phyloP scores from a whole-genome alignment of 2,329 filamentous ascomycete species.

The Colletotrichum abscissum region DNA sequence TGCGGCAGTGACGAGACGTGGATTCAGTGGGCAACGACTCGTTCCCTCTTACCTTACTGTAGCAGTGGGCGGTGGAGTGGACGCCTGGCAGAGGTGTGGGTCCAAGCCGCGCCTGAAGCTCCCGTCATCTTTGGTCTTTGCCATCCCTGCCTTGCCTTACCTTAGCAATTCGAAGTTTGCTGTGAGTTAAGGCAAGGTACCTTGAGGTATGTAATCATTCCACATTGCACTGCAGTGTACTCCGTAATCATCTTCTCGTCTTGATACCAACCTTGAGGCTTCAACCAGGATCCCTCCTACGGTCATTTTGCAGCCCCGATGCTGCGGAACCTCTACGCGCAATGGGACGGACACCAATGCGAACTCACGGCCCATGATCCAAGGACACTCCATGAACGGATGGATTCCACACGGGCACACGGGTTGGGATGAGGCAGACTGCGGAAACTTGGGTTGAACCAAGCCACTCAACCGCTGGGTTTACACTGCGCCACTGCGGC shows the following conservation, averaged over 20 bases:
- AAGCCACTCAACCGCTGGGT: constrained; percentile 31
- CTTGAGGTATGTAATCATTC: neutral
- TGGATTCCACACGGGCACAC: neutral
- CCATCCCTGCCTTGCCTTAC: neutral
- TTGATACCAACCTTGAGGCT: neutral
- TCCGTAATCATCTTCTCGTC: too few species aligned
- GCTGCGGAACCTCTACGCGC: neutral
- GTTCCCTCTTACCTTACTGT: constrained; percentile 12
- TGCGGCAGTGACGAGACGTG: constrained; percentile 36
- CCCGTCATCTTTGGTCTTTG: constrained; percentile 4
- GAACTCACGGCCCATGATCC: neutral
- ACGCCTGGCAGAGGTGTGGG: constrained; percentile 16
- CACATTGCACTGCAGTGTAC: too few species aligned
- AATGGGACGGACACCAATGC: neutral
- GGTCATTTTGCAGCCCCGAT: neutral
- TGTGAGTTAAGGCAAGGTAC: too few species aligned
- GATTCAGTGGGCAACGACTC: constrained; percentile 31
- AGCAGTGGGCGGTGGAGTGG: constrained; percentile 27
- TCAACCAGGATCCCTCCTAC: neutral
- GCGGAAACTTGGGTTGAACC: constrained; percentile 30
- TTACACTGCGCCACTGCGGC: constrained; percentile 29
- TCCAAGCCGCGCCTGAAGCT: constrained; percentile 18
- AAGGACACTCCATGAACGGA: neutral
- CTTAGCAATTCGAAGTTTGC: too few species aligned
- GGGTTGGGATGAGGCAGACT: constrained; percentile 12